phyloP scores from a whole-genome alignment of 495 filamentous ascomycete genomes.

The Talaromyces ruber region DNA sequence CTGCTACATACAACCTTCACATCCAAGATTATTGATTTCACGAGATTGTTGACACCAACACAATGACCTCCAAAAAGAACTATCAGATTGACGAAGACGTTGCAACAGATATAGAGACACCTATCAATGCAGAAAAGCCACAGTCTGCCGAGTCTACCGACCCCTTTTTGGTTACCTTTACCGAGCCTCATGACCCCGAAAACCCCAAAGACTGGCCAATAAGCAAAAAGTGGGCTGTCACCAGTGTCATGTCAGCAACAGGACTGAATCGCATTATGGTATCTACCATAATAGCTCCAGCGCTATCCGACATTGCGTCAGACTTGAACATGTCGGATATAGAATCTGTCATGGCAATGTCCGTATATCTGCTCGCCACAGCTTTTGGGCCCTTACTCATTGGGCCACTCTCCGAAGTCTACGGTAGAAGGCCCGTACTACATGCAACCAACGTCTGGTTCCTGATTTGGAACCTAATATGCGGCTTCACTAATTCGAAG shows the following conservation, averaged over 20 bases:
- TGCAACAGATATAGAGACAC: too few species aligned
- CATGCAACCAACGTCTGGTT: constrained; percentile 53
- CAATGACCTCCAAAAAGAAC: too few species aligned
- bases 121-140: too few species aligned
- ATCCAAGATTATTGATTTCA: too few species aligned
- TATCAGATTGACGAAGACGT: too few species aligned
- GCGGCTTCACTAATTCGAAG: constrained; percentile 15
- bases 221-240: constrained; percentile 45
- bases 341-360: constrained; percentile 51
- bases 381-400: constrained; percentile 54
- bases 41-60: too few species aligned
- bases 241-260: constrained; percentile 29
- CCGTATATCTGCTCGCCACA: constrained; percentile 64
- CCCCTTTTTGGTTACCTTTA: constrained; percentile 24
- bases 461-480: constrained; percentile 31
- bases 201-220: constrained; percentile 38
- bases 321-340: constrained; percentile 50
- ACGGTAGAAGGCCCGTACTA: constrained; percentile 52
- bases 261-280: constrained; percentile 56
- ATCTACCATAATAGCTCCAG: constrained; percentile 62
- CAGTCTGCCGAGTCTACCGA: not conserved
- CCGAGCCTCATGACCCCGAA: constrained; percentile 25
- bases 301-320: constrained; percentile 37
- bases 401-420: constrained; percentile 60
- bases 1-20: too few species aligned